A percentile compares a stretch with the other conserved stretches of the same genome.
Evolutionary conservation across 1,284 basidiomycete species (phyloP).

Genomic region (Pseudozyma flocculosa): DNA sequence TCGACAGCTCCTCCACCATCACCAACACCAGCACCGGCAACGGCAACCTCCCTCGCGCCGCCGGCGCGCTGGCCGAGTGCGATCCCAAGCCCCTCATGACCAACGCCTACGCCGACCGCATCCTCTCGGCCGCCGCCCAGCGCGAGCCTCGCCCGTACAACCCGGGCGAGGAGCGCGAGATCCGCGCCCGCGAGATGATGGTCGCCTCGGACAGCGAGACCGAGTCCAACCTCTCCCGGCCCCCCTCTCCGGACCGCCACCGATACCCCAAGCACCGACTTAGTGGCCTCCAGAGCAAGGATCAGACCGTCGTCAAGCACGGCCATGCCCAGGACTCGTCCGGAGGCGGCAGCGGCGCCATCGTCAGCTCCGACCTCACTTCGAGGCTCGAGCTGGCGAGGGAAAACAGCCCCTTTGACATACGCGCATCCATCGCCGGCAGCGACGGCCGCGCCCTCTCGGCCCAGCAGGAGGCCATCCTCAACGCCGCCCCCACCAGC

Average conservation of each 20-base stretch:
- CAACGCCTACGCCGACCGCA: conserved; percentile 33
- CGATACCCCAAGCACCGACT: conserved; percentile 46
- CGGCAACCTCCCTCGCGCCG: neutral
- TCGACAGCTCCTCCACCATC: no score
- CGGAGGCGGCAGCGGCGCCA: neutral
- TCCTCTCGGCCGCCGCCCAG: conserved; percentile 31
- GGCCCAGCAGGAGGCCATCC: no score
- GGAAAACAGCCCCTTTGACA: conserved; percentile 41
- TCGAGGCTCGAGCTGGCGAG: conserved; percentile 39
- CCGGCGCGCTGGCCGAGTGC: conserved; percentile 19
- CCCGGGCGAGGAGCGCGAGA: conserved; percentile 40
- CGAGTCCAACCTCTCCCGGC: conserved; percentile 49
- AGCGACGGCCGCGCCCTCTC: no score
- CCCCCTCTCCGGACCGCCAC: conserved; percentile 44
- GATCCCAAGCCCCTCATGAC: conserved; percentile 37
- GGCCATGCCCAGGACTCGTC: conserved; percentile 19
- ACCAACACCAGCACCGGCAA: no score
- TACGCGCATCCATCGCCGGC: conserved; percentile 10
- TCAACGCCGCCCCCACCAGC: conserved; percentile 8
- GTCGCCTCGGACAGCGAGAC: conserved; percentile 46
- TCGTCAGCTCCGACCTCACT: conserved; percentile 3
- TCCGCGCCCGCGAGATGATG: conserved; percentile 39
- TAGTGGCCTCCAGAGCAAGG: conserved; percentile 47
- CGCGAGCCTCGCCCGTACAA: conserved; percentile 17
- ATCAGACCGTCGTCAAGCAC: conserved; percentile 44